These are phyloP conservation scores for Rhizomucor miehei DNA, from an alignment of 371 early-diverging fungal species.

Conservation along the genomic window DNA sequence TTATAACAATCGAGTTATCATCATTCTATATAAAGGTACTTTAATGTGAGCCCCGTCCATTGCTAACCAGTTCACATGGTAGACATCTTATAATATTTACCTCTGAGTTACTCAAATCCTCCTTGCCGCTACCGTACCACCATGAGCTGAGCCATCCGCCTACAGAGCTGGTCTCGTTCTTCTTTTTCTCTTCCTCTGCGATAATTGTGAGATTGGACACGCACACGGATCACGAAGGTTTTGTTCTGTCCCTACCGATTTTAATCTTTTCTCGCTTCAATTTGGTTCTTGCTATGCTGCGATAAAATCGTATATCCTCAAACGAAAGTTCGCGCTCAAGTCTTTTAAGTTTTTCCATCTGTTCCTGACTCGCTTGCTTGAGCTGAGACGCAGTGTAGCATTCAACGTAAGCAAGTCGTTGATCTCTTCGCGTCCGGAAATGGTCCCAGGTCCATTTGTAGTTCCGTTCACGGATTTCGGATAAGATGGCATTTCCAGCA, in stretches of 20 bases:
- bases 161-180: conserved; percentile 20
- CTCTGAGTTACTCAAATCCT: neutral
- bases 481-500: conserved; percentile 70
- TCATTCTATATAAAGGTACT: conserved; percentile 6
- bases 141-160: conserved; percentile 60
- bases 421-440: conserved; percentile 67
- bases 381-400: conserved; percentile 57
- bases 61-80: neutral
- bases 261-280: conserved; percentile 56
- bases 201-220: neutral
- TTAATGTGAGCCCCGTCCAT: too few relatives aligned
- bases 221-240: neutral
- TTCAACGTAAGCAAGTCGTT: conserved; percentile 65
- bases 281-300: conserved; percentile 62
- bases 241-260: conserved; percentile 25
- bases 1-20: conserved; percentile 20
- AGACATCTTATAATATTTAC: neutral
- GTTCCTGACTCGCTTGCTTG: conserved; percentile 33
- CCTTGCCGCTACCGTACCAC: conserved; percentile 32
- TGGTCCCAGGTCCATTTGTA: conserved; percentile 75
- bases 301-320: conserved; percentile 79
- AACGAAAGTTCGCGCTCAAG: conserved; percentile 69
- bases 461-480: conserved; percentile 73
- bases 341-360: conserved; percentile 37
- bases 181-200: conserved; percentile 28